Evolutionary conservation across 1,284 basidiomycete genomes (phyloP).

Genomic region (Leccinum pachyderme): DNA sequence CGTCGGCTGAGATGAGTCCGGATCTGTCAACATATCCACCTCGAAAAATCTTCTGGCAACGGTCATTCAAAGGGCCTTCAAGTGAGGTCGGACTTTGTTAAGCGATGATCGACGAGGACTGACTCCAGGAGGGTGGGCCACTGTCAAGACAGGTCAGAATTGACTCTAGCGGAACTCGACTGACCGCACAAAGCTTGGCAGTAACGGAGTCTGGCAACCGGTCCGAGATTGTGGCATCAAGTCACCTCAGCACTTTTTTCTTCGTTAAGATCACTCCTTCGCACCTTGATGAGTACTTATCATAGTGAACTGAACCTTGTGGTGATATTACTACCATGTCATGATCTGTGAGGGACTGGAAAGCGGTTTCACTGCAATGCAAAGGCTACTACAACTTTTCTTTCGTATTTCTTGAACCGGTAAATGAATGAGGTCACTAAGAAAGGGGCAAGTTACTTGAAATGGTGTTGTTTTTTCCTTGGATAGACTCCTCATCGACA

Average conservation of each 20-base stretch:
- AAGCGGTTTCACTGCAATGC: too few relatives aligned
- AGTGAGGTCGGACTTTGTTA: neutral
- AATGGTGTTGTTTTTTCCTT: conserved; percentile 6
- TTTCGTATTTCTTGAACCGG: too few relatives aligned
- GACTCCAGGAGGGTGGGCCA: neutral
- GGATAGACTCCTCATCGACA: neutral
- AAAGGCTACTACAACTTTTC: too few relatives aligned
- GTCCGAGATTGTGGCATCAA: neutral
- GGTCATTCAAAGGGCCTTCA: neutral
- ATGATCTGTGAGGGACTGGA: neutral
- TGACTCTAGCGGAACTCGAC: neutral
- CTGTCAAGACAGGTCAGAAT: neutral
- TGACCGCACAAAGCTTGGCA: neutral
- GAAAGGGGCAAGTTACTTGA: conserved; percentile 8
- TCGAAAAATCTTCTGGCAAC: neutral
- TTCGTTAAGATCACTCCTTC: neutral
- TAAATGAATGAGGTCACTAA: neutral
- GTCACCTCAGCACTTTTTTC: neutral
- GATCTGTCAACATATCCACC: neutral
- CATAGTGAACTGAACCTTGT: too few relatives aligned
- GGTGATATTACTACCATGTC: neutral
- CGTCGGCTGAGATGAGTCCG: neutral
- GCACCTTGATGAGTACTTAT: neutral
- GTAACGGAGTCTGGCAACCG: neutral
- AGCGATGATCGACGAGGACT: neutral